Conservation (phyloP, 441 rosid species). For the Erodium chrysanthum region DNA sequence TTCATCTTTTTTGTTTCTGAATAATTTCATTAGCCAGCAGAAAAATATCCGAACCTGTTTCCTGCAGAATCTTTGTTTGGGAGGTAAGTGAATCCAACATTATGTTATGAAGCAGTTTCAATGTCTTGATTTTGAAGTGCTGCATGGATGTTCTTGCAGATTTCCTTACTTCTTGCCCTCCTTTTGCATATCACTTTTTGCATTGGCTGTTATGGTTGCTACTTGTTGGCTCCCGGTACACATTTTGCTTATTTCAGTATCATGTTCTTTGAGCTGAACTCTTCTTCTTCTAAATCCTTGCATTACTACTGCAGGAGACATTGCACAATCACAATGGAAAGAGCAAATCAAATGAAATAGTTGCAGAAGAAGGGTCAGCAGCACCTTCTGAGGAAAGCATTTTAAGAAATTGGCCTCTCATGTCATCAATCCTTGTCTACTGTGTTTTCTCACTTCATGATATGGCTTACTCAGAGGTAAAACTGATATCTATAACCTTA, state of each 20-base stretch:
- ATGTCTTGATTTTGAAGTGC: neutral
- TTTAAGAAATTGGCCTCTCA: constrained; percentile 35
- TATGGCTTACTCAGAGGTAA: constrained; percentile 89
- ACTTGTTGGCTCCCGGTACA: constrained; percentile 23
- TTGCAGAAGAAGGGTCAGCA: constrained; percentile 22
- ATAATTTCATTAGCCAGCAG: constrained; percentile 26
- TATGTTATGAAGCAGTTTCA: neutral
- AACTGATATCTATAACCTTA: constrained; percentile 4
- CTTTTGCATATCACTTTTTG: constrained; percentile 20
- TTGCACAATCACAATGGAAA: constrained; percentile 50
- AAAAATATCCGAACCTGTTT: constrained; percentile 27
- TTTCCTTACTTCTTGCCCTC: constrained; percentile 24
- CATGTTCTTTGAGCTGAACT: too few relatives aligned
- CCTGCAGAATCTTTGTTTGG: constrained; percentile 29
- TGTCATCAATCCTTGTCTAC: constrained; percentile 72
- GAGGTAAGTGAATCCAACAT: constrained; percentile 19
- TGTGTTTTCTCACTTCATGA: constrained; percentile 80
- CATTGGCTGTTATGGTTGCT: constrained; percentile 14
- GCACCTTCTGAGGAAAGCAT: constrained; percentile 8
- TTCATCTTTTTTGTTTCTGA: too few relatives aligned
- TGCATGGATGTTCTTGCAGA: constrained; percentile 8
- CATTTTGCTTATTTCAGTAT: neutral
- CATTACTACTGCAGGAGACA: constrained; percentile 51
- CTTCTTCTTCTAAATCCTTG: neutral
- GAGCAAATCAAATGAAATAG: constrained; percentile 31